A percentile compares a stretch with the other conserved stretches of the same genome.
Evolutionary conservation across 2,329 filamentous ascomycete species (phyloP).

Genomic region (Cercospora janseana): DNA sequence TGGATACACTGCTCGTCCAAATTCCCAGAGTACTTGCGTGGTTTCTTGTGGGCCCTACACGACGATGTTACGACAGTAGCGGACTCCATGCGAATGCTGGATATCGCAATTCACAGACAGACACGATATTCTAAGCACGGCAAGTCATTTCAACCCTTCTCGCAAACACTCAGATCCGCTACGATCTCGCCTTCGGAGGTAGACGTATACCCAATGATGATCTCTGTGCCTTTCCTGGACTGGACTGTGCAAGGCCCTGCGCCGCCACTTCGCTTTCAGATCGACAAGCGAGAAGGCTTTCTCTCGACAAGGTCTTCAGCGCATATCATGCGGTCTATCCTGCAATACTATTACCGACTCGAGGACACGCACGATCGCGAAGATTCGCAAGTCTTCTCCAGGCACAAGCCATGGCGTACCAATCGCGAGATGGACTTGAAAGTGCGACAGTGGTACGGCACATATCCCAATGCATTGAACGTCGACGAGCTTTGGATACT

Average conservation of each 20-base stretch:
- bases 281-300: conserved; percentile 44
- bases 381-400: conserved; percentile 42
- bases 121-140: conserved; percentile 47
- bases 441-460: conserved; percentile 45
- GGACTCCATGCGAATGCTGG: conserved; percentile 33
- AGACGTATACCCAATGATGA: conserved; percentile 38
- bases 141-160: conserved; percentile 45
- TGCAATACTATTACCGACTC: conserved; percentile 46
- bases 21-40: conserved; percentile 40
- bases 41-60: conserved; percentile 29
- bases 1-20: conserved; percentile 48
- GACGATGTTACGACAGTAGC: conserved; percentile 25
- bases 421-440: conserved; percentile 45
- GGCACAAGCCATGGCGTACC: conserved; percentile 45
- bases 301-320: conserved; percentile 41
- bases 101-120: conserved; percentile 41
- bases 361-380: conserved; percentile 47
- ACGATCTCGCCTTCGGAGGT: conserved; percentile 16
- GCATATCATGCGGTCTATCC: conserved; percentile 42
- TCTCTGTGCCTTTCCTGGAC: conserved; percentile 45
- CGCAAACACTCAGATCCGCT: conserved; percentile 34
- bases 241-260: conserved; percentile 42
- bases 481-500: conserved; percentile 48
- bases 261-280: conserved; percentile 44
- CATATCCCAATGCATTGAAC: conserved; percentile 44